These are phyloP conservation scores for Tetradesmus obliquus DNA, from an alignment of 139 green algal genomes.

Conservation along the genomic window DNA sequence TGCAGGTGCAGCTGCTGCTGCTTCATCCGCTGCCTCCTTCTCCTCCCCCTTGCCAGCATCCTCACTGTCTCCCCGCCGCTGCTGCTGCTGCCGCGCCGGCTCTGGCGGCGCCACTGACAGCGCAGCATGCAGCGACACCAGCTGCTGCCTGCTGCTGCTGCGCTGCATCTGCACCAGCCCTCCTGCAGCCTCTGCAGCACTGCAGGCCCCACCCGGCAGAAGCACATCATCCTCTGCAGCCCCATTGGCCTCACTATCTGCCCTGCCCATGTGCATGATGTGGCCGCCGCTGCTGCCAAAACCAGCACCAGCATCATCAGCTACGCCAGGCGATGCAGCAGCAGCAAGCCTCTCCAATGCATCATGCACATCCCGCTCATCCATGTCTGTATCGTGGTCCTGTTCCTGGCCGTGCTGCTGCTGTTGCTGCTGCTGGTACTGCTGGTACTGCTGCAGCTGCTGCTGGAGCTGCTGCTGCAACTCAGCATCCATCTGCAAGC, in stretches of 20 bases:
- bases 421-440: not conserved
- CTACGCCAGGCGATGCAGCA: not conserved
- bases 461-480: not conserved
- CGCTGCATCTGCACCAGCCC: constrained; percentile 20
- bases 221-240: constrained; percentile 11
- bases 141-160: constrained; percentile 27
- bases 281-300: not conserved
- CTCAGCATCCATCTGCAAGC: not conserved
- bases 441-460: not conserved
- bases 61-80: not conserved
- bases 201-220: not conserved
- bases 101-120: not conserved
- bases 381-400: not conserved
- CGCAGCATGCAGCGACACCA: not conserved
- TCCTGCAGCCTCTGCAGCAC: not conserved
- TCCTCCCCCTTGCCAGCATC: not conserved
- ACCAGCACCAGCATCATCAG: not conserved
- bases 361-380: not conserved
- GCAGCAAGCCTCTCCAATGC: not conserved
- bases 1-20: not conserved
- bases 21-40: not conserved
- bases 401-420: not conserved
- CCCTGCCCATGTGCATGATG: not conserved
- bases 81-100: not conserved
- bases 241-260: not conserved